Conservation (phyloP, 2,329 filamentous ascomycete genomes). For the Ceratocystis alfenasii region DNA sequence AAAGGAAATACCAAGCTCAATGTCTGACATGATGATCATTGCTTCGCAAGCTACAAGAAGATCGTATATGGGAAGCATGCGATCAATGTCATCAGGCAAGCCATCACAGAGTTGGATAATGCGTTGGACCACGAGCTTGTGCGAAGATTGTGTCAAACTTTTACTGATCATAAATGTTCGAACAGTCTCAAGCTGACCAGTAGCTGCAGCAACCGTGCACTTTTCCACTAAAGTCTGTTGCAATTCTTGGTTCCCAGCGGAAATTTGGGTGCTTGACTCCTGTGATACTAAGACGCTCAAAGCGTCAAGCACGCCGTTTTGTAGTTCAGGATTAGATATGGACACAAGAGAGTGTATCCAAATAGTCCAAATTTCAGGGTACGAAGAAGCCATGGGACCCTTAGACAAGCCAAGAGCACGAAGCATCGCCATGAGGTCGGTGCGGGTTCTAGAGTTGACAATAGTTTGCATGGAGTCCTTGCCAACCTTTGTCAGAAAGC, state of each 20-base stretch:
- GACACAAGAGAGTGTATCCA: conserved; percentile 35
- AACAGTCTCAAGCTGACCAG: conserved; percentile 24
- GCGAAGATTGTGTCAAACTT: not conserved
- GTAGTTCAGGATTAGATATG: conserved; percentile 19
- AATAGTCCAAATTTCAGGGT: conserved; percentile 35
- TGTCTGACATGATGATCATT: not conserved
- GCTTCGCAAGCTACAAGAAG: not conserved
- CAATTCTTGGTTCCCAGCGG: conserved; percentile 32
- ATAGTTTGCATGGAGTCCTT: conserved; percentile 28
- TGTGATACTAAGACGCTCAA: conserved; percentile 39
- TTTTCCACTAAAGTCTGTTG: conserved; percentile 38
- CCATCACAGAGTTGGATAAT: not conserved
- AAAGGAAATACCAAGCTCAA: not conserved
- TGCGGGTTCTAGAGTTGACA: conserved; percentile 55
- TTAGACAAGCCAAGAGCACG: conserved; percentile 38
- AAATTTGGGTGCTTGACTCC: conserved; percentile 31
- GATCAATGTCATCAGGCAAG: not conserved
- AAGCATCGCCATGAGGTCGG: conserved; percentile 54
- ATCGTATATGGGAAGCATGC: not conserved
- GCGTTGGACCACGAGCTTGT: not conserved
- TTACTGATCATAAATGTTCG: conserved; percentile 26
- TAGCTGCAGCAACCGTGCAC: conserved; percentile 32
- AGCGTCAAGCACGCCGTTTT: conserved; percentile 27
- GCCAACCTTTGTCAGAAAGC: conserved; percentile 17
- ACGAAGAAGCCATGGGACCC: conserved; percentile 27